phyloP scores from a whole-genome alignment of 2,329 filamentous ascomycete genomes.

The Arthroderma uncinatum region DNA sequence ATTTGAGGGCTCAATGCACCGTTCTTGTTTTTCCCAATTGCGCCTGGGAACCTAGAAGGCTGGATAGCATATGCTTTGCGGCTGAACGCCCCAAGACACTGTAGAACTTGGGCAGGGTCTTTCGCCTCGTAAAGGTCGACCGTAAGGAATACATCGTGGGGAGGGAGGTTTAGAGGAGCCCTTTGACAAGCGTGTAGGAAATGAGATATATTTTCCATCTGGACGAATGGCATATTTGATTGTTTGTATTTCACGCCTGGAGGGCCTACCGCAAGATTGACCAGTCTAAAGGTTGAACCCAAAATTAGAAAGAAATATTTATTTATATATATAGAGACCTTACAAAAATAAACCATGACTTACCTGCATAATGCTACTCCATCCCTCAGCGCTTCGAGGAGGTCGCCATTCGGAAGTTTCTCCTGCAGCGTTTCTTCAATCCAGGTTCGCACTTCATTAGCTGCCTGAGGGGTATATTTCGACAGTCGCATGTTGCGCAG shows the following conservation, averaged over 20 bases:
- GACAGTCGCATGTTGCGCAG: constrained; percentile 85
- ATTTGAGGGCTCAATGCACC: constrained; percentile 54
- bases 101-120: constrained; percentile 88
- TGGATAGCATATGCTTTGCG: constrained; percentile 66
- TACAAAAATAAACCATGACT: constrained; percentile 20
- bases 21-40: constrained; percentile 60
- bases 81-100: constrained; percentile 86
- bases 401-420: constrained; percentile 58
- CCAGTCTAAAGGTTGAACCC: constrained; percentile 47
- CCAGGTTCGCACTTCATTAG: constrained; percentile 74
- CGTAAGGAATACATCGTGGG: constrained; percentile 92
- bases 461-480: constrained; percentile 83
- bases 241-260: constrained; percentile 81
- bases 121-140: constrained; percentile 94
- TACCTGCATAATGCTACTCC: constrained; percentile 88
- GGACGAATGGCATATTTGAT: constrained; percentile 92
- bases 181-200: constrained; percentile 82
- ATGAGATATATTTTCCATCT: constrained; percentile 98
- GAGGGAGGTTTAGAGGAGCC: constrained; percentile 72
- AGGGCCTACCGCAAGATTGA: constrained; percentile 65
- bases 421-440: constrained; percentile 73
- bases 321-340: neutral
- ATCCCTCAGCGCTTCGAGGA: constrained; percentile 79
- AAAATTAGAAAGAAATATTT: constrained; percentile 10
- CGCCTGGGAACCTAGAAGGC: constrained; percentile 59